phyloP scores from a whole-genome alignment of 2,329 filamentous ascomycete genomes.

The Aspergillus versicolor region DNA sequence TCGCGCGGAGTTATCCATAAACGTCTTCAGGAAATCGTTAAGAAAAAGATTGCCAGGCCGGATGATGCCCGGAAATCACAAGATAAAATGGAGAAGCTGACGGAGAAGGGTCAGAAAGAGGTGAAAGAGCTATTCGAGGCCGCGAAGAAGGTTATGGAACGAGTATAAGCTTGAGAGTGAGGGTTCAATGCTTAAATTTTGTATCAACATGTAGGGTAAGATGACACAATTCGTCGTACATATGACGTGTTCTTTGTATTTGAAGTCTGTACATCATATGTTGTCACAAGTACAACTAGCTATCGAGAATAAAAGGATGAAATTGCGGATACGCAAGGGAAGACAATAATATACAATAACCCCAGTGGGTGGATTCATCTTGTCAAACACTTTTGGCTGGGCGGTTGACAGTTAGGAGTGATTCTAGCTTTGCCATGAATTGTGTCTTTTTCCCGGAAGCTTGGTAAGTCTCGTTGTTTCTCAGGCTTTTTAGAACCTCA shows the following conservation, averaged over 20 bases:
- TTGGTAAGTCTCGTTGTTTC: slow-evolving; percentile 45
- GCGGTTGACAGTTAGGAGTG: slow-evolving; percentile 30
- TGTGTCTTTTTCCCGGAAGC: slow-evolving; percentile 33
- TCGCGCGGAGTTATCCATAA: slow-evolving; percentile 47
- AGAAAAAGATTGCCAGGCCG: slow-evolving; percentile 43
- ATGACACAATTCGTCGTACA: background rate
- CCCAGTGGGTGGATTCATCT: background rate
- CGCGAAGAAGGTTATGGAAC: slow-evolving; percentile 40
- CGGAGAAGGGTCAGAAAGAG: slow-evolving; percentile 48
- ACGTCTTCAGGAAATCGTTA: slow-evolving; percentile 44
- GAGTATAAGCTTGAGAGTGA: slow-evolving; percentile 21
- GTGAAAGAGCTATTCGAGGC: slow-evolving; percentile 46
- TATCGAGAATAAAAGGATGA: background rate
- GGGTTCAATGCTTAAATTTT: background rate
- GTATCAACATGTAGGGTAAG: background rate
- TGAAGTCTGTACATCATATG: background rate
- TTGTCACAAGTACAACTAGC: background rate
- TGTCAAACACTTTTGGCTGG: slow-evolving; percentile 27
- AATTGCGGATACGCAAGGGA: background rate
- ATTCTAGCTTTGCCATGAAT: slow-evolving; percentile 41
- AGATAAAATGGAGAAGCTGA: slow-evolving; percentile 49
- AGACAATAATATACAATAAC: slow-evolving; percentile 13
- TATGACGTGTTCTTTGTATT: background rate
- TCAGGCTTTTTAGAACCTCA: slow-evolving; percentile 35
- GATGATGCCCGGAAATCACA: slow-evolving; percentile 49